phyloP scores from a whole-genome alignment of 257 asterid species.

The Linaria vulgaris region DNA sequence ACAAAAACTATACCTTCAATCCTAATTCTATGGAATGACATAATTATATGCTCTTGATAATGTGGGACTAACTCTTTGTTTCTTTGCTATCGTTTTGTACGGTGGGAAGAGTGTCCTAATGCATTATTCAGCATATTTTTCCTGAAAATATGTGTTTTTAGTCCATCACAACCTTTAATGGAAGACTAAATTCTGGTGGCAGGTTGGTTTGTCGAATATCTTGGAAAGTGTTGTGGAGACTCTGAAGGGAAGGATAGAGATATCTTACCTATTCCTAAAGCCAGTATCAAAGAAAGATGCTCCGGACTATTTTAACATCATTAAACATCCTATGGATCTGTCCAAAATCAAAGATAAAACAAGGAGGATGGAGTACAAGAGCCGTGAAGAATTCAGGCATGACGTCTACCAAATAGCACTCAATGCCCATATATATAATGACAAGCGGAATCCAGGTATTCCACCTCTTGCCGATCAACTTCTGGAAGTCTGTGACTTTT shows the following conservation, averaged over 20 bases:
- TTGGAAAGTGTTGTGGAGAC: slow-evolving; percentile 73
- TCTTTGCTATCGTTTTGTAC: not conserved
- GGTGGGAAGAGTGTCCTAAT: not conserved
- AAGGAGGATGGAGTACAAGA: slow-evolving; percentile 76
- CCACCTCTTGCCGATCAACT: slow-evolving; percentile 99
- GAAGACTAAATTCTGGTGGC: slow-evolving; percentile 26
- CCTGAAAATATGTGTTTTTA: not conserved
- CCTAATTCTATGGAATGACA: not conserved
- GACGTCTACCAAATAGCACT: slow-evolving; percentile 70
- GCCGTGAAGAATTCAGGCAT: slow-evolving; percentile 80
- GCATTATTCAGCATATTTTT: not conserved
- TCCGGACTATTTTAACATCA: slow-evolving; percentile 70
- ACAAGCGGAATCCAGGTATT: slow-evolving; percentile 79
- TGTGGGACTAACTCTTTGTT: not conserved
- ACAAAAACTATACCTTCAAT: too few species aligned
- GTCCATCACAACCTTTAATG: slow-evolving; percentile 13
- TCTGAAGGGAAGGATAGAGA: slow-evolving; percentile 55
- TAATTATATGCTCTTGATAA: not conserved
- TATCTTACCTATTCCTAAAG: slow-evolving; percentile 76
- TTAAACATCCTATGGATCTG: slow-evolving; percentile 84
- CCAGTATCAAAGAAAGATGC: slow-evolving; percentile 95
- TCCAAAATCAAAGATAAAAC: slow-evolving; percentile 72
- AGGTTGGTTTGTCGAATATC: slow-evolving; percentile 88
- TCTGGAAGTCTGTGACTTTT: slow-evolving; percentile 81
- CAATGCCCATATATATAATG: slow-evolving; percentile 86